Percentiles rank a stretch among this genome's conserved stretches.
These are phyloP conservation scores for Ganoderma leucocontextum DNA, from an alignment of 1,284 basidiomycete genomes.

Conservation along the genomic window DNA sequence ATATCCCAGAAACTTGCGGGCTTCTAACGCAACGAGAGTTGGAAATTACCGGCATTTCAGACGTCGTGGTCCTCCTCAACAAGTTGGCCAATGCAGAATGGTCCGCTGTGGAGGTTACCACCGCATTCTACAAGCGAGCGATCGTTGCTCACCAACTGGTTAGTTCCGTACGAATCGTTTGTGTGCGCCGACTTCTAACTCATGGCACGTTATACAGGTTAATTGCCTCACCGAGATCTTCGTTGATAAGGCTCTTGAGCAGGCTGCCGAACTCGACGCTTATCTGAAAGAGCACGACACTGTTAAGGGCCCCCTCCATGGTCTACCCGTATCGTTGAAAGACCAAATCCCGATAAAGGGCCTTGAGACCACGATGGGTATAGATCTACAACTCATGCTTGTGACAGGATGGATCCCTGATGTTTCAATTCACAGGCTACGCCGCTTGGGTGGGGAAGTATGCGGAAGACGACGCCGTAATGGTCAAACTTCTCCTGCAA, in stretches of 20 bases:
- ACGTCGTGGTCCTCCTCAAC: slow-evolving; percentile 41
- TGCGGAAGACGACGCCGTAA: slow-evolving; percentile 37
- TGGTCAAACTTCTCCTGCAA: slow-evolving; percentile 67
- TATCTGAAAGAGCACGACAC: slow-evolving; percentile 47
- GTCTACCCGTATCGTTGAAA: slow-evolving; percentile 58
- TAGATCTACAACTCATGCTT: not conserved
- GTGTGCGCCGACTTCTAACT: not conserved
- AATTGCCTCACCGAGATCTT: slow-evolving; percentile 59
- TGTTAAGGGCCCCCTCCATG: slow-evolving; percentile 56
- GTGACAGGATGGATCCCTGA: slow-evolving; percentile 23
- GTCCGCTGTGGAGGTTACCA: slow-evolving; percentile 48
- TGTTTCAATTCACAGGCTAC: slow-evolving; percentile 36
- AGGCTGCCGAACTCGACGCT: slow-evolving; percentile 53
- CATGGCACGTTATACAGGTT: slow-evolving; percentile 36
- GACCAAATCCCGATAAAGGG: slow-evolving; percentile 63
- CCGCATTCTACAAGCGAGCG: slow-evolving; percentile 57
- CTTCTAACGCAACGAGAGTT: slow-evolving; percentile 52
- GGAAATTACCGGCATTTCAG: slow-evolving; percentile 36
- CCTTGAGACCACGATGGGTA: slow-evolving; percentile 63
- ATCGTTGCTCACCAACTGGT: slow-evolving; percentile 62
- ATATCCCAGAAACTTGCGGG: slow-evolving; percentile 51
- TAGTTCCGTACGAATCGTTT: slow-evolving; percentile 30
- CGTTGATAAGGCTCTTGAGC: slow-evolving; percentile 51
- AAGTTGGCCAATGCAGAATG: slow-evolving; percentile 48
- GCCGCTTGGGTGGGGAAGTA: slow-evolving; percentile 38